These are phyloP conservation scores for Apiospora marii DNA, from an alignment of 2,329 filamentous ascomycete genomes.

Conservation along the genomic window DNA sequence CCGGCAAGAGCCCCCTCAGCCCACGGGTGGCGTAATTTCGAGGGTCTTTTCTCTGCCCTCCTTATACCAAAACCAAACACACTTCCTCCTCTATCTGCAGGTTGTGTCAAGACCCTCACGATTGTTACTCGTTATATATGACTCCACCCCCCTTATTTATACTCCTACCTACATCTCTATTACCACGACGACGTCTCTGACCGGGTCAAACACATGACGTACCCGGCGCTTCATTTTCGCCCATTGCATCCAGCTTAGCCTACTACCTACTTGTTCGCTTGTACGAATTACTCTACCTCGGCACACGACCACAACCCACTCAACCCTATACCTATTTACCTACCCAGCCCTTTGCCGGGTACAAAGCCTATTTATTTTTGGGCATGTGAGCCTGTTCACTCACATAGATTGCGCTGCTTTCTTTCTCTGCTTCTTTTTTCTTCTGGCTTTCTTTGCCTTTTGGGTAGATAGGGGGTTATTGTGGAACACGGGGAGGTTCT, in stretches of 20 bases:
- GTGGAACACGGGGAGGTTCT: neutral
- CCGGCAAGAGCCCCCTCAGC: conserved; percentile 33
- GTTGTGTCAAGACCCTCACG: conserved; percentile 16
- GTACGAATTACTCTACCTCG: conserved; percentile 6
- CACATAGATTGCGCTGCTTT: neutral
- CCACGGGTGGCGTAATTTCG: conserved; percentile 7
- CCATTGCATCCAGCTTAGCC: neutral
- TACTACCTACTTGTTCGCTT: neutral
- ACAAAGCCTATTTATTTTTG: neutral
- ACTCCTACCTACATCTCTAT: neutral
- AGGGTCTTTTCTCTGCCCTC: neutral
- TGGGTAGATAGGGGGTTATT: neutral
- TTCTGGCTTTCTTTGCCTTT: neutral
- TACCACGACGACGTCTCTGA: neutral
- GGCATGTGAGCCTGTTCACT: neutral
- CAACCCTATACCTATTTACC: neutral
- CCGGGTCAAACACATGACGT: neutral
- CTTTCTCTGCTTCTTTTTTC: neutral
- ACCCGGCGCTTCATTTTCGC: neutral
- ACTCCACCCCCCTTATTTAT: neutral
- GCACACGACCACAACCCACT: neutral
- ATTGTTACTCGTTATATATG: conserved; percentile 18
- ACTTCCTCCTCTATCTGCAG: neutral
- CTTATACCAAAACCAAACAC: neutral
- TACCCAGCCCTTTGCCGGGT: neutral